These are phyloP conservation scores for Populus euphratica DNA, from an alignment of 345 rosid genomes.

Conservation along the genomic window DNA sequence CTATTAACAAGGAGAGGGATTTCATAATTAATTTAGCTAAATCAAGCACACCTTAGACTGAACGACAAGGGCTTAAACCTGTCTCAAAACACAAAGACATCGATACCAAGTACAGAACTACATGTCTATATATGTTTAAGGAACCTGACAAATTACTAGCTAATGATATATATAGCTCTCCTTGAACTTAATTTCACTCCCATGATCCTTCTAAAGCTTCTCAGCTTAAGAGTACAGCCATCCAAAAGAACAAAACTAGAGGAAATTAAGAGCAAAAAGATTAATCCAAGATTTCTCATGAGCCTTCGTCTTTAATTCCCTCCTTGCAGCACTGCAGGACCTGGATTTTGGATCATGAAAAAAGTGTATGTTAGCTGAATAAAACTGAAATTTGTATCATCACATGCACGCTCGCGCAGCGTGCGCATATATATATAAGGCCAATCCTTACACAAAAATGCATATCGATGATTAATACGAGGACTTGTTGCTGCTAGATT, in stretches of 20 bases:
- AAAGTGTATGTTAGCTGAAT: neutral
- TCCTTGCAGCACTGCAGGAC: neutral
- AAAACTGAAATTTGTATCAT: neutral
- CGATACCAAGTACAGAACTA: conserved; percentile 12
- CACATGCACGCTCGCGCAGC: too few species aligned
- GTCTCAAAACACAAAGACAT: neutral
- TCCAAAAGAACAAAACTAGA: neutral
- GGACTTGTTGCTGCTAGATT: conserved; percentile 22
- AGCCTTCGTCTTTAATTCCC: neutral
- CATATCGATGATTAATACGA: neutral
- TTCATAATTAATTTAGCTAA: neutral
- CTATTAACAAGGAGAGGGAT: neutral
- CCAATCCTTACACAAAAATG: neutral
- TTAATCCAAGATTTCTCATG: neutral
- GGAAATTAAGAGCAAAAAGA: neutral
- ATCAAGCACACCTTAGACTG: neutral
- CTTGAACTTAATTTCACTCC: neutral
- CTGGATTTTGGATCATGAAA: neutral
- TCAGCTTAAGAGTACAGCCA: conserved; percentile 5
- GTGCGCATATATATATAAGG: too few species aligned
- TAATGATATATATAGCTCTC: conserved; percentile 14
- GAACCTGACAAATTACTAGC: conserved; percentile 22
- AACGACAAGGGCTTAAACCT: neutral
- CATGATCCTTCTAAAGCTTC: conserved; percentile 15
- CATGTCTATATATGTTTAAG: conserved; percentile 22